Evolutionary conservation across 2,329 filamentous ascomycete species (phyloP).

Genomic region (Fusarium neocosmosporiellum): DNA sequence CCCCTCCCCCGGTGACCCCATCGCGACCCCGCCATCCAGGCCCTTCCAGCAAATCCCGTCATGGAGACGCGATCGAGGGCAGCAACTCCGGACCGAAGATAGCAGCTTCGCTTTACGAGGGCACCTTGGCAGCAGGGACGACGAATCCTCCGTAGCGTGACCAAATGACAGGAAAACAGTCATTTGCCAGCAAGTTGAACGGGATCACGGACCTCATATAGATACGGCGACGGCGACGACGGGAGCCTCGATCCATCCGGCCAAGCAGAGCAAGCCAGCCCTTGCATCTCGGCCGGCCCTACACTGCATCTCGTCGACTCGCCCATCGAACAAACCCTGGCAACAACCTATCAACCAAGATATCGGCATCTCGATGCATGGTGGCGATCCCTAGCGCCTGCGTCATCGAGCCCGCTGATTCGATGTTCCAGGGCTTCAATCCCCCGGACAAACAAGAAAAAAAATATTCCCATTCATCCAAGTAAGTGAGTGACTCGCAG

Average conservation of each 20-base stretch:
- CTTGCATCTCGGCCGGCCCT: constrained; percentile 7
- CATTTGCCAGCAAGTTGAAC: background rate
- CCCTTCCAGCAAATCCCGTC: background rate
- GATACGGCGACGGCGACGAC: constrained; percentile 11
- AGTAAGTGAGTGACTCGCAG: background rate
- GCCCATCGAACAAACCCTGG: constrained; percentile 1
- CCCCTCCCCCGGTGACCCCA: constrained; percentile 22
- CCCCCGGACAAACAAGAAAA: constrained; percentile 2
- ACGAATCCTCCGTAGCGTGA: background rate
- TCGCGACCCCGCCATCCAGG: constrained; percentile 20
- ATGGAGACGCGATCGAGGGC: background rate
- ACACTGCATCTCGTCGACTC: constrained; percentile 4
- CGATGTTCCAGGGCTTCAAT: background rate
- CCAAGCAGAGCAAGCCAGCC: constrained; percentile 3
- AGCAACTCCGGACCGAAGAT: background rate
- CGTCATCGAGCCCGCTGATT: constrained; percentile 24
- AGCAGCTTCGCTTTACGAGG: background rate
- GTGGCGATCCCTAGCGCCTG: constrained; percentile 30
- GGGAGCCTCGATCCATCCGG: background rate
- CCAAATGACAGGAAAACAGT: background rate
- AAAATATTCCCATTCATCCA: background rate
- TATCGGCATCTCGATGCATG: constrained; percentile 16
- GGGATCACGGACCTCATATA: background rate
- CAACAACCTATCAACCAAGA: constrained; percentile 21
- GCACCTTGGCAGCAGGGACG: background rate